These are phyloP conservation scores for Trichoderma sp. DNA, from an alignment of 2,329 filamentous ascomycete genomes.

Conservation along the genomic window DNA sequence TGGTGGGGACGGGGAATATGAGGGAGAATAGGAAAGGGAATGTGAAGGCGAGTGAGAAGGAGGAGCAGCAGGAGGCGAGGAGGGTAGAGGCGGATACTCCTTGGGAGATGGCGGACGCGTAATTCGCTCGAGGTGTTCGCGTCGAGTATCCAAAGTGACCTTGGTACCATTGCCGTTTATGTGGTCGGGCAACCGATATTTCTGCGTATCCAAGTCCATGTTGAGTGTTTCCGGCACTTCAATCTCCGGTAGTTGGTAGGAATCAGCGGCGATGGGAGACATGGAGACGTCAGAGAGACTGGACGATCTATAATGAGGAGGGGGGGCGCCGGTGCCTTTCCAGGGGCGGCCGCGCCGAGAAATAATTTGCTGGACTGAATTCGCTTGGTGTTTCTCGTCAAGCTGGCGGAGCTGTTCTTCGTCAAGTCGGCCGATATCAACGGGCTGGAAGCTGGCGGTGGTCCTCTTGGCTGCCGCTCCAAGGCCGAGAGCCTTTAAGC, in stretches of 20 bases:
- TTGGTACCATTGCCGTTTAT: conserved; percentile 67
- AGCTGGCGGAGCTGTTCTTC: conserved; percentile 68
- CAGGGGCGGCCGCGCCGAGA: conserved; percentile 68
- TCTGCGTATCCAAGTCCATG: conserved; percentile 65
- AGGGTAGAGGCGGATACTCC: conserved; percentile 8
- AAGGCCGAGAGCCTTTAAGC: conserved; percentile 64
- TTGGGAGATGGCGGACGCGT: conserved; percentile 38
- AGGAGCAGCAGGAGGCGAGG: conserved; percentile 23
- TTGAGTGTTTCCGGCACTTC: conserved; percentile 41
- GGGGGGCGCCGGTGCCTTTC: conserved; percentile 58
- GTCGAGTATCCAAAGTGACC: conserved; percentile 55
- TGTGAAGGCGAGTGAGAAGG: neutral
- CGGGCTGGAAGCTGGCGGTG: conserved; percentile 30
- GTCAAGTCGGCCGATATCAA: conserved; percentile 64
- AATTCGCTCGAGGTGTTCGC: conserved; percentile 56
- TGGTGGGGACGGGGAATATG: conserved; percentile 31
- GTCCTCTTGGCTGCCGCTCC: conserved; percentile 41
- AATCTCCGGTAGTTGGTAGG: conserved; percentile 51
- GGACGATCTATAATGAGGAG: conserved; percentile 22
- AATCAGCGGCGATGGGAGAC: conserved; percentile 31
- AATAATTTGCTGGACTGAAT: conserved; percentile 50
- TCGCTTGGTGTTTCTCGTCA: conserved; percentile 63
- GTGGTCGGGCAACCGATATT: conserved; percentile 71
- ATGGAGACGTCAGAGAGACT: conserved; percentile 27
- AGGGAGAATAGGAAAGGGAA: conserved; percentile 2